These are phyloP conservation scores for Pseudohalonectria lignicola DNA, from an alignment of 2,329 filamentous ascomycete genomes.

Conservation along the genomic window DNA sequence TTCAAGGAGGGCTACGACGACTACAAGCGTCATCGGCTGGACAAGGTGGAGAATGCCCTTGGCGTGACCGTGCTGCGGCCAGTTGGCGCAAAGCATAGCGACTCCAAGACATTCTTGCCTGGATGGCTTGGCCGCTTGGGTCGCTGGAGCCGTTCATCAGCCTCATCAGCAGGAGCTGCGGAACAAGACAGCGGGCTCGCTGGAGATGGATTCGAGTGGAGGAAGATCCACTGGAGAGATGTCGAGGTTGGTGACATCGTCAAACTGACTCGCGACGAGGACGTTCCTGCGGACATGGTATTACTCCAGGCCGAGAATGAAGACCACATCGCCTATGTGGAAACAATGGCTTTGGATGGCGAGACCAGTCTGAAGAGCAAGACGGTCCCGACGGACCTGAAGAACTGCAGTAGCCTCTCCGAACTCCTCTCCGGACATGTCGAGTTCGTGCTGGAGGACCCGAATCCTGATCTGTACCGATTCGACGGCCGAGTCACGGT, in stretches of 20 bases:
- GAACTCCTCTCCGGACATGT: constrained; percentile 44
- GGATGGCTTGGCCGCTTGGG: not conserved
- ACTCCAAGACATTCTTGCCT: too few species aligned
- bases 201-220: constrained; percentile 35
- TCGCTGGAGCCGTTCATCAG: not conserved
- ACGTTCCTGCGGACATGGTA: constrained; percentile 73
- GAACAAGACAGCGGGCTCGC: constrained; percentile 28
- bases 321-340: constrained; percentile 71
- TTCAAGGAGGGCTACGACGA: constrained; percentile 84
- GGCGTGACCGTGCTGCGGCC: constrained; percentile 32
- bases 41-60: constrained; percentile 66
- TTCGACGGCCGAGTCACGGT: constrained; percentile 61
- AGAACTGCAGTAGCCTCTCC: constrained; percentile 42
- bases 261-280: constrained; percentile 54
- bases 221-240: constrained; percentile 28
- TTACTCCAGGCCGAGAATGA: constrained; percentile 68
- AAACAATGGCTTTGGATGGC: constrained; percentile 76
- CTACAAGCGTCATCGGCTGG: constrained; percentile 65
- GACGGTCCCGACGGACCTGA: constrained; percentile 47
- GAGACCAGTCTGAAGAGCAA: constrained; percentile 77
- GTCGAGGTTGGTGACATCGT: constrained; percentile 39
- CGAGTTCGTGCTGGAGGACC: constrained; percentile 63
- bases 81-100: too few species aligned
- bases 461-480: constrained; percentile 66
- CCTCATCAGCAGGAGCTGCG: not conserved